Conservation (phyloP, 257 asterid genomes). For the Handroanthus guayacan region DNA sequence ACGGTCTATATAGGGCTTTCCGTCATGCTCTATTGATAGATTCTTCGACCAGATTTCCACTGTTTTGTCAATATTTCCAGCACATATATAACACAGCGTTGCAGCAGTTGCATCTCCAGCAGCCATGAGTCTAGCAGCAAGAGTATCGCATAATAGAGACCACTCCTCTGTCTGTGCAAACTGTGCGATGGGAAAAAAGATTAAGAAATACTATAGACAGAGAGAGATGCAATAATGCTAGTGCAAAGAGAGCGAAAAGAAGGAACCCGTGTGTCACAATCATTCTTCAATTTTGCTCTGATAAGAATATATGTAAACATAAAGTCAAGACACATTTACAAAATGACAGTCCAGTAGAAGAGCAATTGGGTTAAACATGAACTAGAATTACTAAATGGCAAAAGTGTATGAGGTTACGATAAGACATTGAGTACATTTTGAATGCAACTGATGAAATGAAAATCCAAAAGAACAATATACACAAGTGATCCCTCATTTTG, state of each 20-base stretch:
- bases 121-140: slow-evolving; percentile 89
- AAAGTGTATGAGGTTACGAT: slow-evolving; percentile 4
- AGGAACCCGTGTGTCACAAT: neutral
- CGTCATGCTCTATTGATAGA: slow-evolving; percentile 69
- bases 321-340: neutral
- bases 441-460: slow-evolving; percentile 12
- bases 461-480: slow-evolving; percentile 14
- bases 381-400: neutral
- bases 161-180: slow-evolving; percentile 89
- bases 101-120: slow-evolving; percentile 86
- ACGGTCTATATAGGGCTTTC: slow-evolving; percentile 81
- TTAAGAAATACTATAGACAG: slow-evolving; percentile 28
- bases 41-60: slow-evolving; percentile 92
- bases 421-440: slow-evolving; percentile 6
- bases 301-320: neutral
- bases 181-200: slow-evolving; percentile 52
- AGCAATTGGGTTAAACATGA: slow-evolving; percentile 20
- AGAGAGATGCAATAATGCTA: slow-evolving; percentile 20
- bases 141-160: slow-evolving; percentile 80
- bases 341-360: slow-evolving; percentile 6
- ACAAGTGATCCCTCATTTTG: slow-evolving; percentile 8
- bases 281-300: slow-evolving; percentile 13
- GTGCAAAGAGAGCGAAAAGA: neutral
- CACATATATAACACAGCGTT: slow-evolving; percentile 87
- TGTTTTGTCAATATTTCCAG: slow-evolving; percentile 94